A percentile compares a stretch with the other conserved stretches of the same genome.
Evolutionary conservation across 2,329 filamentous ascomycete genomes (phyloP).

Genomic region (Huntiella decipiens): DNA sequence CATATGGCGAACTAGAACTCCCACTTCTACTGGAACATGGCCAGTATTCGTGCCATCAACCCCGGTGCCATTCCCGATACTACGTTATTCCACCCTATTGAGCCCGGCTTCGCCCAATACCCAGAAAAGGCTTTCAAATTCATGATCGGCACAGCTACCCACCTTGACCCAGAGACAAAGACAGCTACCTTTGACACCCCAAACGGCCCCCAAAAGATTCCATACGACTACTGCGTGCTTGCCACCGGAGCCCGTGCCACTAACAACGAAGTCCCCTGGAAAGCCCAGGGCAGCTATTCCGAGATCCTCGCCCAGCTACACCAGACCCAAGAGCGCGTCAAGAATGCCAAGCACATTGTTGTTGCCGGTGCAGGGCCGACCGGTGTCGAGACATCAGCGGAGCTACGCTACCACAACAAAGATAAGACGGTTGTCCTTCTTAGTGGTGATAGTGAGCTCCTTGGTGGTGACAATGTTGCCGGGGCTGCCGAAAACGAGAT

Average conservation of each 20-base stretch:
- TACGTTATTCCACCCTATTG: constrained; percentile 30
- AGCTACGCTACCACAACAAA: constrained; percentile 33
- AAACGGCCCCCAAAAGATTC: constrained; percentile 17
- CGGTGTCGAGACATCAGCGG: constrained; percentile 35
- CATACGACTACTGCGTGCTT: constrained; percentile 38
- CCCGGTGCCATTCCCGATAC: constrained; percentile 30
- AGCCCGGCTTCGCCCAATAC: constrained; percentile 30
- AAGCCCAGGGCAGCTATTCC: constrained; percentile 28
- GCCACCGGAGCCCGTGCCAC: constrained; percentile 32
- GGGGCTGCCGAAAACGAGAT: constrained; percentile 28
- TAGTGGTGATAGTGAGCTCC: constrained; percentile 21
- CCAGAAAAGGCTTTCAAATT: constrained; percentile 30
- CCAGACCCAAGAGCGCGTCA: constrained; percentile 22
- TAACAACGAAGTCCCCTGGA: constrained; percentile 29
- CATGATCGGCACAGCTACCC: constrained; percentile 29
- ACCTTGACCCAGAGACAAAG: constrained; percentile 21
- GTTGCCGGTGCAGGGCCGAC: constrained; percentile 38
- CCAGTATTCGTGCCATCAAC: constrained; percentile 35
- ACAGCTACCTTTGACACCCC: constrained; percentile 18
- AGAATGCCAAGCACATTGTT: constrained; percentile 30
- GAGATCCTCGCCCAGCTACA: constrained; percentile 24
- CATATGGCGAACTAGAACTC: constrained; percentile 22
- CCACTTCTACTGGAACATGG: constrained; percentile 41
- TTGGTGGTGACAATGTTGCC: constrained; percentile 26
- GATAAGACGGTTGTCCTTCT: constrained; percentile 31